Evolutionary conservation across 2,329 filamentous ascomycete genomes (phyloP).

Genomic region (Xylaria sp.): DNA sequence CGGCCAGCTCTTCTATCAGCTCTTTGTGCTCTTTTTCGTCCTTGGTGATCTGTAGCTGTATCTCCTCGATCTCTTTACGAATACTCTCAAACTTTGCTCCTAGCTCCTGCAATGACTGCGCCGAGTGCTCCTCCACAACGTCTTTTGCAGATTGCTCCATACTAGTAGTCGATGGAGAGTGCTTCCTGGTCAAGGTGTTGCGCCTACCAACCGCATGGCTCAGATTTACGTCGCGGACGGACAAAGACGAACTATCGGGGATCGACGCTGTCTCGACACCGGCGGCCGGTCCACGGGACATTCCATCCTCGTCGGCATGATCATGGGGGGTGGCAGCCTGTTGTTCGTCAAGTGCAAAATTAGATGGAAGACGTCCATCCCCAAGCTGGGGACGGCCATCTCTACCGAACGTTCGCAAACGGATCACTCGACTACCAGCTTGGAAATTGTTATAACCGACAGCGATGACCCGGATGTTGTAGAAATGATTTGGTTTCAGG

Average conservation of each 20-base stretch:
- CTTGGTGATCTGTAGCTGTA: conserved; percentile 70
- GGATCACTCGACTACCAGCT: conserved; percentile 83
- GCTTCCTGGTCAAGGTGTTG: conserved; percentile 73
- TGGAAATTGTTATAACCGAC: conserved; percentile 93
- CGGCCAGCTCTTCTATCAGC: conserved; percentile 70
- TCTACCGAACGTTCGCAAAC: conserved; percentile 75
- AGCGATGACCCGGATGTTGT: conserved; percentile 91
- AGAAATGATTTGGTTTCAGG: conserved; percentile 84
- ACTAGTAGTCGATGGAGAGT: conserved; percentile 72
- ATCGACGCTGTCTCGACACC: conserved; percentile 66
- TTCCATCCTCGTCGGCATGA: conserved; percentile 56
- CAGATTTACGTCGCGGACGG: conserved; percentile 68
- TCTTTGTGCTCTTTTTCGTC: conserved; percentile 74
- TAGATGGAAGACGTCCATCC: conserved; percentile 61
- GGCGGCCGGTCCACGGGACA: conserved; percentile 56
- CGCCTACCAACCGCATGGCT: conserved; percentile 54
- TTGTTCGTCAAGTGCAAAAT: conserved; percentile 60
- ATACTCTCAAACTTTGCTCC: conserved; percentile 82
- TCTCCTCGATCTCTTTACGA: conserved; percentile 82
- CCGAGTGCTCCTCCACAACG: conserved; percentile 57
- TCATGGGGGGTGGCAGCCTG: conserved; percentile 48
- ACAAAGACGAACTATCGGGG: conserved; percentile 64
- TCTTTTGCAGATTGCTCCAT: conserved; percentile 57
- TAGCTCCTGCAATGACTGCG: conserved; percentile 75
- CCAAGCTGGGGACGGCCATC: conserved; percentile 68